Percentiles rank a stretch among this genome's conserved stretches.
Conservation (phyloP, 106 monocot genomes). For the Dendrobium officinale region DNA sequence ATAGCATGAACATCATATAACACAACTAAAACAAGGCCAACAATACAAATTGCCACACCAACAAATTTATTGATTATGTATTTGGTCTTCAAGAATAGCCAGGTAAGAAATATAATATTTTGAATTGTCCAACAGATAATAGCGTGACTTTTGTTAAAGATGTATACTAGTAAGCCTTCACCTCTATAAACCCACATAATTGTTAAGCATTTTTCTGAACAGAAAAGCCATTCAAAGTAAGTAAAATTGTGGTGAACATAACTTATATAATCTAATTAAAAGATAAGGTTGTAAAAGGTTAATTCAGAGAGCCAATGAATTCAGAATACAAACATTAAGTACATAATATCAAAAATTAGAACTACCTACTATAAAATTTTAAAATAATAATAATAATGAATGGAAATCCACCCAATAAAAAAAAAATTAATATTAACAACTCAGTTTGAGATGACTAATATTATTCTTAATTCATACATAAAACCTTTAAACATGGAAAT, state of each 20-base stretch:
- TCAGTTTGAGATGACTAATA: background rate
- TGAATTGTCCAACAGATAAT: slow-evolving; percentile 83
- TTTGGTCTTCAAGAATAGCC: slow-evolving; percentile 85
- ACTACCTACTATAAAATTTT: no score
- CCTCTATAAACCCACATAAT: slow-evolving; percentile 40
- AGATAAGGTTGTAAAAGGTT: background rate
- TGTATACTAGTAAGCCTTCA: slow-evolving; percentile 97
- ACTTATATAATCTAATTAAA: background rate
- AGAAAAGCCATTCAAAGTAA: background rate
- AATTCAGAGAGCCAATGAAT: background rate
- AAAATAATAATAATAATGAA: background rate
- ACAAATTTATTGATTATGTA: slow-evolving; percentile 58
- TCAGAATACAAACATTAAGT: no score
- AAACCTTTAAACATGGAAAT: background rate
- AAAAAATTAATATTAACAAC: background rate
- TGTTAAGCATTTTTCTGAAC: background rate
- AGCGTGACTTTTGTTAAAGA: slow-evolving; percentile 95
- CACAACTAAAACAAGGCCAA: slow-evolving; percentile 63
- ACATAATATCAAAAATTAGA: no score
- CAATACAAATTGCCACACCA: slow-evolving; percentile 71
- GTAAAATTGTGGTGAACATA: background rate
- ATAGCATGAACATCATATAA: slow-evolving; percentile 86
- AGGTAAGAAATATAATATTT: slow-evolving; percentile 80
- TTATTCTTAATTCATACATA: background rate
- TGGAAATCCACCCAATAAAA: background rate